Evolutionary conservation across 179 eudicot genomes (phyloP), one percentile per base, ranked within the genome.

Genomic region (Pouteria campechiana): DNA sequence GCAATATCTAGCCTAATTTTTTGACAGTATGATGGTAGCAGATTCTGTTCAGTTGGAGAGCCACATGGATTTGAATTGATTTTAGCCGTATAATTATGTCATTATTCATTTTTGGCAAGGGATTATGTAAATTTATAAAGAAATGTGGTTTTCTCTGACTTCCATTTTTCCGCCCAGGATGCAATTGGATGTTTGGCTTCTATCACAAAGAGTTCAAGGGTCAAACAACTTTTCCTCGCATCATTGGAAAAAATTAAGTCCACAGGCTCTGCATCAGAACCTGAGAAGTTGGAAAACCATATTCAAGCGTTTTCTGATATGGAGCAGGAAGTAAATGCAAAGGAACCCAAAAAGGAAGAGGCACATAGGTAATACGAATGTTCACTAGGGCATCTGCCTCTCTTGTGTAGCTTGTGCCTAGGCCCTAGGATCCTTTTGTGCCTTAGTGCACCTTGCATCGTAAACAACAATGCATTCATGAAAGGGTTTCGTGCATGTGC

Each of bases 121-220:
- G n/a, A n/a, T n/a, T n/a, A n/a, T n/a, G n/a, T n/a, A n/a, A n/a
- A n/a, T n/a, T n/a, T n/a, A n/a, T n/a, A n/a, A n/a, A n/a, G n/a
- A n/a, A n/a, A n/a, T n/a, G n/a, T n/a, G n/a, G n/a, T n/a, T n/a
- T 40, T 43, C 38, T 60, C 5, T 41, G 36, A 10, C 37, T 18
- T 15, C 25, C 32, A 14, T 25, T 55, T 41, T 36, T 27, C 28
- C n/a, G 57, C 20, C 39, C 83, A 88, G 93, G 81, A 77, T 51
- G 83, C 87, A 43, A 70, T 89, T 41, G 55, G 61, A 41, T 74
- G 83, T 65, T 48, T 85, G 67, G 78, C 76, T 43, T 72, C 89
- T 24, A 55, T 89, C 34, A 52, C 78, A 16, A 77, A 79, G 54
- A 54, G 90, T 56, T 56, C 81, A 0, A 48, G 55, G 9, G 67